Percentiles rank a stretch among this genome's conserved stretches.
Evolutionary conservation across 1,284 basidiomycete species (phyloP).

Genomic region (Irpex rosettiformis): DNA sequence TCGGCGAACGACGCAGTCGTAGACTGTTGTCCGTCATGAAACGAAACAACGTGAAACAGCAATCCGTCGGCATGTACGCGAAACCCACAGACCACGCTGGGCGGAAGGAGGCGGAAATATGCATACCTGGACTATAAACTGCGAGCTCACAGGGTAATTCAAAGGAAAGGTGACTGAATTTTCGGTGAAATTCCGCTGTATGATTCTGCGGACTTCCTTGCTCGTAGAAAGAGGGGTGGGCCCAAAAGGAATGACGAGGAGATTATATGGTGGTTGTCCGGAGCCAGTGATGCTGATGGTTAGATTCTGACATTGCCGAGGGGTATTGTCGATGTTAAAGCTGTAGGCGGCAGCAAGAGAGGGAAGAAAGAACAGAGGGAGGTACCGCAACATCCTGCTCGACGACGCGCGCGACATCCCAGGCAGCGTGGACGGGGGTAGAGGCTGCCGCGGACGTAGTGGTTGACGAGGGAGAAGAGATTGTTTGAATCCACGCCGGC

Average conservation of each 20-base stretch:
- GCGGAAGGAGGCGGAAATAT: background rate
- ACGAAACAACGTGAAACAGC: background rate
- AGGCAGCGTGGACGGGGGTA: background rate
- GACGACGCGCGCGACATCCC: background rate
- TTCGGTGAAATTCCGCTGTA: conserved; percentile 49
- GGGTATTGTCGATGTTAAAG: conserved; percentile 54
- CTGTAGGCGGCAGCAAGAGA: conserved; percentile 43
- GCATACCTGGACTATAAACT: conserved; percentile 75
- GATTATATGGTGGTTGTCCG: conserved; percentile 58
- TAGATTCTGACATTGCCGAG: conserved; percentile 63
- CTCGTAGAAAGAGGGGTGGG: conserved; percentile 54
- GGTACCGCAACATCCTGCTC: conserved; percentile 15
- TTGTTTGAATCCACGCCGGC: background rate
- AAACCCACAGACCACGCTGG: background rate
- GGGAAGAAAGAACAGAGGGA: conserved; percentile 18
- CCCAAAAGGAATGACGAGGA: conserved; percentile 66
- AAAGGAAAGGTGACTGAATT: conserved; percentile 51
- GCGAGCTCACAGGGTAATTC: conserved; percentile 61
- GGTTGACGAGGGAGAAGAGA: conserved; percentile 5
- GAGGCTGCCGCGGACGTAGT: background rate
- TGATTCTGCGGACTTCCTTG: conserved; percentile 61
- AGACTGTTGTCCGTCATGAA: background rate
- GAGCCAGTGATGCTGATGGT: conserved; percentile 50
- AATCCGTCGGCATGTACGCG: background rate
- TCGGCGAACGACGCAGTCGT: background rate